Evolutionary conservation across 2,329 filamentous ascomycete genomes (phyloP).

Genomic region (Epicoccum nigrum): DNA sequence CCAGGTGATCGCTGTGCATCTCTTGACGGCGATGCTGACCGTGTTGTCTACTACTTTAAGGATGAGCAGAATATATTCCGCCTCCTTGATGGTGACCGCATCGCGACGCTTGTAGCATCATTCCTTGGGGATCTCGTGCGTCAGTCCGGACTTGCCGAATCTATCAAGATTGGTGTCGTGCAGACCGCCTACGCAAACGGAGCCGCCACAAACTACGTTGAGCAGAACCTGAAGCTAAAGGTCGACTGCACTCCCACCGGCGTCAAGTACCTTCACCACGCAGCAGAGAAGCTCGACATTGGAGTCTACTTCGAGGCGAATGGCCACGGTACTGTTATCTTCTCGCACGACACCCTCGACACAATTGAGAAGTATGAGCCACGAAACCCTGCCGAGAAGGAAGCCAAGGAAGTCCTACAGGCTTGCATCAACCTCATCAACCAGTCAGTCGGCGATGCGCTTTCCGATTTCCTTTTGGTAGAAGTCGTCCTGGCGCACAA

Average conservation of each 20-base stretch:
- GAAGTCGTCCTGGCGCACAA: constrained; percentile 97
- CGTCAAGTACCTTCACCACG: constrained; percentile 97
- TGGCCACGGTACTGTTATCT: constrained; percentile 94
- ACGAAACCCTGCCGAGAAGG: constrained; percentile 88
- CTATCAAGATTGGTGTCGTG: constrained; percentile 89
- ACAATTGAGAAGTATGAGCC: constrained; percentile 80
- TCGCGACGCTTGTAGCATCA: constrained; percentile 89
- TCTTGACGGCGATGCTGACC: constrained; percentile 93
- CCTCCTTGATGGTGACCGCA: constrained; percentile 94
- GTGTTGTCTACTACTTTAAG: constrained; percentile 92
- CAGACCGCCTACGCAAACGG: constrained; percentile 99
- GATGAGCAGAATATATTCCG: constrained; percentile 84
- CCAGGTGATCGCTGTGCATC: constrained; percentile 83
- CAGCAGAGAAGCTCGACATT: constrained; percentile 91
- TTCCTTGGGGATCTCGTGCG: constrained; percentile 90
- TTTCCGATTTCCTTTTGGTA: constrained; percentile 94
- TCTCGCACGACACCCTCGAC: constrained; percentile 82
- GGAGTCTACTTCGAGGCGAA: constrained; percentile 99
- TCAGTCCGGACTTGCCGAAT: constrained; percentile 76
- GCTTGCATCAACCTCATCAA: constrained; percentile 93
- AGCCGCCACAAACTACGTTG: constrained; percentile 88
- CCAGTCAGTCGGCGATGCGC: constrained; percentile 94
- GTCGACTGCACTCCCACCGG: constrained; percentile 94
- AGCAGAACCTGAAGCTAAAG: constrained; percentile 84
- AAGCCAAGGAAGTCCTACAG: constrained; percentile 81